Evolutionary conservation across 371 early-diverging fungal genomes (phyloP), one percentile per base, ranked within the genome.

Genomic region (Nematocida sp.): DNA sequence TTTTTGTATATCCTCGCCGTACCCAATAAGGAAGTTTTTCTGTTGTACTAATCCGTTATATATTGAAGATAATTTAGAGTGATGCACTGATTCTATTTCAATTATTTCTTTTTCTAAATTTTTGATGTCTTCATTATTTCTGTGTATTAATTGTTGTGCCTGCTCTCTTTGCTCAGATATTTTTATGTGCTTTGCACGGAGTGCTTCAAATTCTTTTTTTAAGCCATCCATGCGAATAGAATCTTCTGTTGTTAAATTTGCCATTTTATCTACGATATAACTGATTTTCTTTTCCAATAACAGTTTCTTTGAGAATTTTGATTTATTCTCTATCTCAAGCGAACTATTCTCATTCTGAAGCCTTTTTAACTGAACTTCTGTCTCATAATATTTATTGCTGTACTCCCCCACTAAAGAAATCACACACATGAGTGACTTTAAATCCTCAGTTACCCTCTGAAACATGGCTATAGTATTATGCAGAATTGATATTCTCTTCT

Each of bases 71-170:
- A 78, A 27, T 23, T 39, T 42, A 3, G 80, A 78, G 44, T 78
- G 45, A 39, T 78, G 69, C n/a, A 45, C 60, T 2, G 71, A 55
- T 40, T 78, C 80, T 39, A 78, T 4, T 9, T 46, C 9, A 13
- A 78, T 71, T 56, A 78, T 78, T 46, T 78, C 80, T 27, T 70
- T 78, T 58, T 78, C 80, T 9, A 78, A 56, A 6, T 66, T 69
- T 42, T 78, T 78, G 13, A 61, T 61, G 40, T 58, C 47, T 47
- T 60, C 50, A 25, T 78, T 67, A 47, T 67, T 66, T 39, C 55
- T 33, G 27, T 78, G 80, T 25, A 78, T 78, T 18, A 56, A 9
- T 27, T 18, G n/a, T 13, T 78, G 71, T 11, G 70, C 27, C 5
- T 45, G 11, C 42, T 78, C 80, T 78, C 80, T 78, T 71, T 71